Evolutionary conservation across 2,329 filamentous ascomycete species (phyloP), one percentile per base, ranked within the genome.

Genomic region (Aspergillus udagawae): DNA sequence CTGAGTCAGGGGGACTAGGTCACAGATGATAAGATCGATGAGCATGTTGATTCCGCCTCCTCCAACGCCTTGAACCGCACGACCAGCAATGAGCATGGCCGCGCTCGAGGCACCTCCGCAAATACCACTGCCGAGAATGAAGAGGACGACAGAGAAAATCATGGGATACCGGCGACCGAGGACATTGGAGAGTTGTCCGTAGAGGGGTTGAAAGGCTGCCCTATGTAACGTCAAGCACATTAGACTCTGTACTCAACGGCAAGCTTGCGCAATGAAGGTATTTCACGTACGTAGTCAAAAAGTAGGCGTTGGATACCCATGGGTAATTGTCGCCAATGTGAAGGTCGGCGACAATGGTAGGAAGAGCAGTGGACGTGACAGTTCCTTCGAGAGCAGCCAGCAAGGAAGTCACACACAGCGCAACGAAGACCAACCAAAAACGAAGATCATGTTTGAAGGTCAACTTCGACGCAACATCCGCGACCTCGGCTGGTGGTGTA

Each of bases 91-190:
- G 1, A 87, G 68, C 66, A 79, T 79, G 0, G 60, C 63, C 0
- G 67, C 69, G 6, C 58, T 76, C 0, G 63, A 73, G 0, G 83
- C 79, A 0, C 75, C 77, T 0, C 82, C 83, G 51, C 73, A 76
- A 2, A 86, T 70, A 0, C 76, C 80, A 54, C 82, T 83, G 0
- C 83, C 83, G 0, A 84, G 60, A 0, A 69, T 72, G 56, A 83
- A 83, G 1, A 81, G 53, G 3, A 67, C 71, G 1, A 82, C 73
- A 8, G 76, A 66, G 5, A 61, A 49, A 1, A 82, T 68, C 17
- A 71, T 71, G 38, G 73, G 65, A 52, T 68, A 76, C 21, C 77
- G 73, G 1, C 82, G 74, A 4, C 83, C 82, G 60, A 79, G 83
- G 27, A 83, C 71, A 58, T 83, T 75, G 7, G 78, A 74, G 1